Evolutionary conservation across 2,329 filamentous ascomycete genomes (phyloP).

Genomic region (Aspergillus amoenus): DNA sequence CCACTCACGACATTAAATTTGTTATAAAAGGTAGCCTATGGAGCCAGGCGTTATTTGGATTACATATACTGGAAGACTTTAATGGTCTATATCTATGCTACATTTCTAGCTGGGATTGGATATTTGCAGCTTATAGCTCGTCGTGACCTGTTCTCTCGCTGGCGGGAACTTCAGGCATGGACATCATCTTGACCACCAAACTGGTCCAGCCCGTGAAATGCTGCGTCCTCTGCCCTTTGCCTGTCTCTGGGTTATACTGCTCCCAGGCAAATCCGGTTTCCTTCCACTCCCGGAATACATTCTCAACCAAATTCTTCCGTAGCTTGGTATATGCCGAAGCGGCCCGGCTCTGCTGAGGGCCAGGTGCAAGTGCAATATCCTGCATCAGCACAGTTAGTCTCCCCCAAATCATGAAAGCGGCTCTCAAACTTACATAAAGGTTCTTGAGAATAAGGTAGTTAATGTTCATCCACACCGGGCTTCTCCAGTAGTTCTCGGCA

Average conservation of each 20-base stretch:
- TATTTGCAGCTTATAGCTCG: slow-evolving; percentile 43
- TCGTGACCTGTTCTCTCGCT: slow-evolving; percentile 40
- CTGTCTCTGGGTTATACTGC: slow-evolving; percentile 93
- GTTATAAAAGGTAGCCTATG: neutral
- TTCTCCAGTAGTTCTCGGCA: slow-evolving; percentile 95
- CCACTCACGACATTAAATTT: slow-evolving; percentile 25
- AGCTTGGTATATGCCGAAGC: slow-evolving; percentile 72
- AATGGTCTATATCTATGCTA: slow-evolving; percentile 8
- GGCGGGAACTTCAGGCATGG: slow-evolving; percentile 70
- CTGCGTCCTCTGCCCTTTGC: slow-evolving; percentile 89
- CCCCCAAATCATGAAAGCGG: neutral
- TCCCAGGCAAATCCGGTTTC: slow-evolving; percentile 97
- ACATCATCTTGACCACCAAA: slow-evolving; percentile 95
- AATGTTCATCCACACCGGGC: slow-evolving; percentile 93
- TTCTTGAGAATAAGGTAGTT: slow-evolving; percentile 85
- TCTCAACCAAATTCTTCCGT: slow-evolving; percentile 81
- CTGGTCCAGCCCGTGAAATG: slow-evolving; percentile 99
- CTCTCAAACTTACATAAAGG: slow-evolving; percentile 63
- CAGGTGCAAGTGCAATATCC: slow-evolving; percentile 63
- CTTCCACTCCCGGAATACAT: slow-evolving; percentile 83
- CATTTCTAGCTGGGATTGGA: slow-evolving; percentile 12
- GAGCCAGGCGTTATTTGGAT: slow-evolving; percentile 16
- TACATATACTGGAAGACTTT: slow-evolving; percentile 12
- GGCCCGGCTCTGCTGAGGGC: slow-evolving; percentile 69
- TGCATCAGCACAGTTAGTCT: slow-evolving; percentile 33